Conservation (phyloP, 768 basidiomycete genomes). For the Russula compacta region DNA sequence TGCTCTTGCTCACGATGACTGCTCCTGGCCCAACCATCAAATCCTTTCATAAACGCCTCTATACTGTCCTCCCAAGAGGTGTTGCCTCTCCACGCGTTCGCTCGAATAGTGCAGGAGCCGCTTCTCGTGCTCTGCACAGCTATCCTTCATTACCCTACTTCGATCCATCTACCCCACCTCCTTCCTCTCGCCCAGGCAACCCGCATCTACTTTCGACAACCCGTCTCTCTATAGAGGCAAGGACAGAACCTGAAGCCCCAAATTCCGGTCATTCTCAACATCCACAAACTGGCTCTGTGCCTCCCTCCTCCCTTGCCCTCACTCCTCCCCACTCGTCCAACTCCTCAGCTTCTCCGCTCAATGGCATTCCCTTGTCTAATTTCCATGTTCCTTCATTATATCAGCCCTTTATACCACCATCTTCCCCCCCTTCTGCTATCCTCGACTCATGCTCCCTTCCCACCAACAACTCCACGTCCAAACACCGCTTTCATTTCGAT, state of each 20-base stretch:
- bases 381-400: conserved; percentile 29
- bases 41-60: conserved; percentile 45
- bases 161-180: conserved; percentile 30
- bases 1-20: conserved; percentile 24
- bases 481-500: conserved; percentile 46
- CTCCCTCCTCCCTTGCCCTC: conserved; percentile 37
- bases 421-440: conserved; percentile 14
- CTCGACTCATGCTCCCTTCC: conserved; percentile 16
- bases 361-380: conserved; percentile 31
- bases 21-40: conserved; percentile 36
- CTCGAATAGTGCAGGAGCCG: conserved; percentile 33
- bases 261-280: conserved; percentile 27
- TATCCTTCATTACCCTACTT: conserved; percentile 33
- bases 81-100: conserved; percentile 31
- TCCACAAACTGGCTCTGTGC: conserved; percentile 26
- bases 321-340: conserved; percentile 34
- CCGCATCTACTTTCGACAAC: conserved; percentile 33
- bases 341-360: conserved; percentile 24
- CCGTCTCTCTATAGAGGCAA: conserved; percentile 39
- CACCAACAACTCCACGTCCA: conserved; percentile 25
- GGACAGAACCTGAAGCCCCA: conserved; percentile 35
- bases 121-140: conserved; percentile 37
- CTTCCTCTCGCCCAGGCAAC: conserved; percentile 34
- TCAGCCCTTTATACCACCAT: conserved; percentile 21
- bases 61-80: conserved; percentile 34